Evolutionary conservation across 2,329 filamentous ascomycete genomes (phyloP).

Genomic region (Diaporthe australafricana): DNA sequence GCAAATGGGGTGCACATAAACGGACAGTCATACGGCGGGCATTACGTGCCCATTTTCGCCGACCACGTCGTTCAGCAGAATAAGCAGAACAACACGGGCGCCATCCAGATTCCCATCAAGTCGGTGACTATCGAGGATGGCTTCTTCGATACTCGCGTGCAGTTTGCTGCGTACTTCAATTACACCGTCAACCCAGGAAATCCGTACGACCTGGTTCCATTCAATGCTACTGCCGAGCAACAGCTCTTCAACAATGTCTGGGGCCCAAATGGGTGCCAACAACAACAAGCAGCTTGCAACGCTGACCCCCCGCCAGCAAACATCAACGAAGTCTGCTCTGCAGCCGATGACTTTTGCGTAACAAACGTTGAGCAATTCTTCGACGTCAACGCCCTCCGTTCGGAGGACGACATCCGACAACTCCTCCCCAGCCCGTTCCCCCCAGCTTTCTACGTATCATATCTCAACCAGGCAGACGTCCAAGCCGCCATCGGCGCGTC

Average conservation of each 20-base stretch:
- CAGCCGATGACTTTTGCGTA: conserved; percentile 13
- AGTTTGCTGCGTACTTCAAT: conserved; percentile 27
- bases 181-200: conserved; percentile 1
- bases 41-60: conserved; percentile 59
- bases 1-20: conserved; percentile 47
- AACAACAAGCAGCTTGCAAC: conserved; percentile 20
- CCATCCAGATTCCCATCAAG: conserved; percentile 52
- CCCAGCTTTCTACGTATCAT: neutral
- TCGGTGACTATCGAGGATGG: conserved; percentile 61
- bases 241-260: conserved; percentile 20
- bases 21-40: conserved; percentile 61
- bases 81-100: conserved; percentile 43
- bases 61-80: conserved; percentile 58
- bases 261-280: neutral
- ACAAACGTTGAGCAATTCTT: conserved; percentile 3
- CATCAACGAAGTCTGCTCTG: conserved; percentile 6
- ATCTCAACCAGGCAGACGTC: conserved; percentile 52
- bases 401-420: conserved; percentile 8
- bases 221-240: neutral
- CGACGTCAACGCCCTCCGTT: neutral
- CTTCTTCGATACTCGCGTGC: conserved; percentile 47
- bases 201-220: neutral
- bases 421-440: neutral
- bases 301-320: neutral
- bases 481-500: conserved; percentile 68